A percentile compares a stretch with the other conserved stretches of the same genome.
Evolutionary conservation across 192 early-diverging fungal genomes (phyloP).

Genomic region (Coemansia reversa): DNA sequence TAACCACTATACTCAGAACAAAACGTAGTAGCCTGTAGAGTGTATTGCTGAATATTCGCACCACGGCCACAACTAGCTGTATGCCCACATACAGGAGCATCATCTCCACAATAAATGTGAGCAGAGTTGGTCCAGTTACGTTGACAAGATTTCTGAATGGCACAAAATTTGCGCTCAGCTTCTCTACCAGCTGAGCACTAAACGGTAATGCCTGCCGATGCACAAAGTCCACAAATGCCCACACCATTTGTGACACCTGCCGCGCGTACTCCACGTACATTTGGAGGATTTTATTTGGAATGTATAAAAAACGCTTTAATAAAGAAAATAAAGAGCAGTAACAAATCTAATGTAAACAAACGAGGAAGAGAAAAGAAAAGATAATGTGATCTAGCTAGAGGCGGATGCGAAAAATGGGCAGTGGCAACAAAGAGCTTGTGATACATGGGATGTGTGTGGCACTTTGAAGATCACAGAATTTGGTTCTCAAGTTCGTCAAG

Average conservation of each 20-base stretch:
- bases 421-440: neutral
- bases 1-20: conserved; percentile 9
- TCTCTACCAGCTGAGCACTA: conserved; percentile 19
- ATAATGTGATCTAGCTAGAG: neutral
- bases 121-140: conserved; percentile 16
- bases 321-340: conserved; percentile 1
- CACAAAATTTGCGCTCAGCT: conserved; percentile 26
- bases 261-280: conserved; percentile 28
- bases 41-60: conserved; percentile 42
- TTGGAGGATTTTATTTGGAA: neutral
- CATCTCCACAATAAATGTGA: conserved; percentile 23
- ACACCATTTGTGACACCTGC: conserved; percentile 11
- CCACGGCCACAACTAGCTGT: conserved; percentile 7
- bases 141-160: conserved; percentile 23
- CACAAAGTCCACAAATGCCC: conserved; percentile 8
- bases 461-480: conserved; percentile 4
- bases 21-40: conserved; percentile 38
- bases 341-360: conserved; percentile 2
- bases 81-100: conserved; percentile 17
- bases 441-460: neutral
- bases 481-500: conserved; percentile 35
- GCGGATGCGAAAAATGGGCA: neutral
- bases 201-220: conserved; percentile 34
- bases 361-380: neutral
- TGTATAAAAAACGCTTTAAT: neutral